phyloP scores from a whole-genome alignment of 2,329 filamentous ascomycete genomes.

The Drechmeria coniospora region DNA sequence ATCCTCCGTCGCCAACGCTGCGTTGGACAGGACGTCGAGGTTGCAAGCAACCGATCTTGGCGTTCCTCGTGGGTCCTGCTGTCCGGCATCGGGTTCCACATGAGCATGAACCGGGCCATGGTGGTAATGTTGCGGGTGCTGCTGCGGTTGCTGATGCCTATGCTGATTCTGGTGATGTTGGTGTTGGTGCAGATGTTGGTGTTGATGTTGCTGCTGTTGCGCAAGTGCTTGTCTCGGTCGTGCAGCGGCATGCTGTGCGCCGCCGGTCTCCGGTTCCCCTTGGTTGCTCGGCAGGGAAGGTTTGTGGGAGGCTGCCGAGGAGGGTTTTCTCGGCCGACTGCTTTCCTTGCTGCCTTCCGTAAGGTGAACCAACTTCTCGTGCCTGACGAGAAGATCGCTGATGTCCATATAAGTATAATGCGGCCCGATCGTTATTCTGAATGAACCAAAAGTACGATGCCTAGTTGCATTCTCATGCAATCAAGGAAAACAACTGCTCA shows the following conservation, averaged over 20 bases:
- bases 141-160: conserved; percentile 5
- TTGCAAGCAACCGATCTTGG: conserved; percentile 36
- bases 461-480: no score
- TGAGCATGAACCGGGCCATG: conserved; percentile 21
- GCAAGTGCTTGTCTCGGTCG: conserved; percentile 8
- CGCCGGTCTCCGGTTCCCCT: conserved; percentile 29
- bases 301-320: conserved; percentile 28
- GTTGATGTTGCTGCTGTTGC: conserved; percentile 10
- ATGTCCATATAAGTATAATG: conserved; percentile 45
- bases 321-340: conserved; percentile 34
- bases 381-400: conserved; percentile 46
- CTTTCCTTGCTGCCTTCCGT: conserved; percentile 43
- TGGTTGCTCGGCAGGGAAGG: conserved; percentile 32
- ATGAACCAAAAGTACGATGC: no score
- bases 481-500: no score
- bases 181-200: conserved; percentile 3
- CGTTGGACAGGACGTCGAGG: conserved; percentile 42
- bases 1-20: conserved; percentile 41
- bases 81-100: conserved; percentile 20
- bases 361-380: conserved; percentile 49
- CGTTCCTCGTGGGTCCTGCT: conserved; percentile 31
- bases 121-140: conserved; percentile 18
- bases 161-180: conserved; percentile 8
- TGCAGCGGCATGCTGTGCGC: conserved; percentile 17
- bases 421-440: no score